These are phyloP conservation scores for Candida boidinii DNA, from an alignment of 805 yeast species.

Conservation along the genomic window DNA sequence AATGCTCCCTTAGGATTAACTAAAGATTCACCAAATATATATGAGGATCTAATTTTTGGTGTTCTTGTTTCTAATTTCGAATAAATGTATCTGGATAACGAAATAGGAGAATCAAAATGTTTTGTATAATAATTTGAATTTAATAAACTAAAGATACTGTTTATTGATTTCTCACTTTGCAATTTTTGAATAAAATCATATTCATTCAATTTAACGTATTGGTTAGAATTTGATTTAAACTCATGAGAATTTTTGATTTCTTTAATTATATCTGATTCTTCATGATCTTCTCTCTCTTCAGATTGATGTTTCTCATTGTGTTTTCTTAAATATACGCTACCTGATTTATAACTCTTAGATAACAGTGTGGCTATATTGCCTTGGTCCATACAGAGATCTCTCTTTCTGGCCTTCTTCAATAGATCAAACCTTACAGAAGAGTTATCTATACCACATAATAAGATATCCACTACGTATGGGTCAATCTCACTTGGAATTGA, in stretches of 20 bases:
- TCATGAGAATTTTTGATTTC: no score
- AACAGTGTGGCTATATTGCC: constrained; percentile 15
- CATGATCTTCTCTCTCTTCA: background rate
- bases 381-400: constrained; percentile 15
- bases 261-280: no score
- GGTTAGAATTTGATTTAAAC: no score
- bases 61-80: constrained; percentile 4
- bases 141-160: no score
- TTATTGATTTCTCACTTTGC: no score
- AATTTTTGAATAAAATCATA: no score
- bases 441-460: constrained; percentile 12
- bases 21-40: constrained; percentile 25
- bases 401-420: constrained; percentile 3
- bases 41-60: constrained; percentile 14
- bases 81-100: constrained; percentile 18
- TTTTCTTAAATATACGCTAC: background rate
- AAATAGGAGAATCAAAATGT: constrained; percentile 10
- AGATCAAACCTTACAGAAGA: constrained; percentile 7
- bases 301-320: background rate
- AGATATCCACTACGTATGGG: constrained; percentile 14
- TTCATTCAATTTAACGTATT: no score
- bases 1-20: constrained; percentile 23
- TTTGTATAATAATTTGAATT: no score
- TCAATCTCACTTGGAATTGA: background rate
- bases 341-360: constrained; percentile 17